phyloP scores from a whole-genome alignment of 306 rosid species.

The Lithocarpus polystachyus region DNA sequence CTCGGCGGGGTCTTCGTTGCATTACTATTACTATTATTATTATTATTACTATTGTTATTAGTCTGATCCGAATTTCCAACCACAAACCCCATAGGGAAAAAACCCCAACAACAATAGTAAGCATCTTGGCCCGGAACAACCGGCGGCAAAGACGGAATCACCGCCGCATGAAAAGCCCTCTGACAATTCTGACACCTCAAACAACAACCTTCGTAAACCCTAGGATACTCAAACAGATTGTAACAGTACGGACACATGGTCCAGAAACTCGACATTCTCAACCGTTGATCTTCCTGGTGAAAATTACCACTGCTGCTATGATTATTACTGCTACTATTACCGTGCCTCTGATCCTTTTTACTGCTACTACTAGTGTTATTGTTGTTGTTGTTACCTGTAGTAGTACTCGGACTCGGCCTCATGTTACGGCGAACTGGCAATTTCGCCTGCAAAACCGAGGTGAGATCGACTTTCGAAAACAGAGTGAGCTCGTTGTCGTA shows the following conservation, averaged over 20 bases:
- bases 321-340: background rate
- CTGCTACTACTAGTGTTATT: background rate
- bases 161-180: slow-evolving; percentile 62
- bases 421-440: slow-evolving; percentile 51
- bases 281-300: slow-evolving; percentile 25
- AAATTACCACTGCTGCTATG: background rate
- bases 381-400: no score
- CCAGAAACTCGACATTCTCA: slow-evolving; percentile 64
- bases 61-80: slow-evolving; percentile 10
- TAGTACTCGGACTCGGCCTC: background rate
- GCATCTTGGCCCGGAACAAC: slow-evolving; percentile 75
- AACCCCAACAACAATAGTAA: slow-evolving; percentile 81
- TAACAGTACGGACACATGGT: slow-evolving; percentile 95
- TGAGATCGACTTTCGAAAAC: slow-evolving; percentile 48
- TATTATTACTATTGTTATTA: no score
- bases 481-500: slow-evolving; percentile 55
- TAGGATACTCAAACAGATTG: slow-evolving; percentile 62
- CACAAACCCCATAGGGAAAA: slow-evolving; percentile 70
- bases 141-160: slow-evolving; percentile 53
- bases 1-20: no score
- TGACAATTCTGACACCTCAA: slow-evolving; percentile 79
- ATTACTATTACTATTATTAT: no score
- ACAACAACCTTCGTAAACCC: slow-evolving; percentile 71
- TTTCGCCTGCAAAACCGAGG: slow-evolving; percentile 50
- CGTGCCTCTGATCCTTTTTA: slow-evolving; percentile 4